These are phyloP conservation scores for Piper longum DNA, from an alignment of 164 flowering plant species.

Conservation along the genomic window DNA sequence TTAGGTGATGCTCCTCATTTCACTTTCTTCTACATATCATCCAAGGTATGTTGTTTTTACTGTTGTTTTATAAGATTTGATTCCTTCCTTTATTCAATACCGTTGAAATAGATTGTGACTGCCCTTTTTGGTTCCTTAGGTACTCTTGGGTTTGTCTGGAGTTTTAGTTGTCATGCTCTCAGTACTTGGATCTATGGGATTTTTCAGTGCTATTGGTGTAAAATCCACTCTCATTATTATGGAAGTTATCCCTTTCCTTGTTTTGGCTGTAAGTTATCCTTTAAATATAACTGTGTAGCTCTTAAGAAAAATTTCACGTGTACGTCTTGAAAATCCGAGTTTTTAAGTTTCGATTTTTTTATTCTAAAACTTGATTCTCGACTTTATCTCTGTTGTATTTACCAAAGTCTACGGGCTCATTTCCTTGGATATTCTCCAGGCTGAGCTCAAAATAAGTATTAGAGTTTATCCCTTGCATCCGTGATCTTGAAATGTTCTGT, in stretches of 20 bases:
- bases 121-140: conserved; percentile 29
- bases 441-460: too few species aligned
- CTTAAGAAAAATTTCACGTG: too few species aligned
- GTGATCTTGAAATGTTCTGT: too few species aligned
- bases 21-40: conserved; percentile 57
- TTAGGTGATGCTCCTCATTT: conserved; percentile 70
- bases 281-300: too few species aligned
- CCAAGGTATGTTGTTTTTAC: conserved; percentile 49
- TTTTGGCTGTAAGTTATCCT: conserved; percentile 77
- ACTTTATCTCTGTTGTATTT: too few species aligned
- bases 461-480: too few species aligned
- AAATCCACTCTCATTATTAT: conserved; percentile 93
- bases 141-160: conserved; percentile 84
- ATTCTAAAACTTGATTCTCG: too few species aligned
- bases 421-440: too few species aligned
- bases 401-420: too few species aligned
- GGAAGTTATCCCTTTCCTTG: conserved; percentile 99
- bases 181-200: conserved; percentile 83
- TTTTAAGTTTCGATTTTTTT: too few species aligned
- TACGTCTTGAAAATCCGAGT: too few species aligned
- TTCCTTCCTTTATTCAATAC: not conserved
- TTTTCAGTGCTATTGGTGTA: conserved; percentile 93
- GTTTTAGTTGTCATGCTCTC: conserved; percentile 88
- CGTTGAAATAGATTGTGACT: not conserved
- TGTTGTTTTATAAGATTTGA: not conserved